Conservation (phyloP, 257 asterid genomes). For the Cinchona pubescens region DNA sequence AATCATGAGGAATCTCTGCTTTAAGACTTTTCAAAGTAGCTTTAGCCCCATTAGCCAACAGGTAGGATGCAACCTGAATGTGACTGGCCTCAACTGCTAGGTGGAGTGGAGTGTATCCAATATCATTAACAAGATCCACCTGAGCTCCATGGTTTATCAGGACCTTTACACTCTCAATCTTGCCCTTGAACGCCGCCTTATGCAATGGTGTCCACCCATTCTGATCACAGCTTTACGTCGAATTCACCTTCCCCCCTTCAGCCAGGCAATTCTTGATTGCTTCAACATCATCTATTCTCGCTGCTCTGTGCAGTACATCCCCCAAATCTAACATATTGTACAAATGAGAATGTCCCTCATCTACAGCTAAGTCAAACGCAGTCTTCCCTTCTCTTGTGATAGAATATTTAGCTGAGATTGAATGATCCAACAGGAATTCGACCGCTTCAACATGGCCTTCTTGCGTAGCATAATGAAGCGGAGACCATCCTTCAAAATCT, state of each 20-base stretch:
- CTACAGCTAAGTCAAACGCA: constrained; percentile 51
- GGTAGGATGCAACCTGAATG: constrained; percentile 52
- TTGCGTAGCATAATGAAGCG: constrained; percentile 56
- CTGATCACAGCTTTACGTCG: constrained; percentile 62
- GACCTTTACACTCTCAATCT: constrained; percentile 51
- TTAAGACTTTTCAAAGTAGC: constrained; percentile 55
- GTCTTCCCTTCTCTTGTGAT: constrained; percentile 52
- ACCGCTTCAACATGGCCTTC: constrained; percentile 45
- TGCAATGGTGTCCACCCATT: constrained; percentile 83
- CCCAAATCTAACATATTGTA: constrained; percentile 42
- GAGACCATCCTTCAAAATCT: constrained; percentile 46
- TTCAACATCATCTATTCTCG: constrained; percentile 43
- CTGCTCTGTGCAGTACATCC: constrained; percentile 57
- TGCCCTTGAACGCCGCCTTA: constrained; percentile 68
- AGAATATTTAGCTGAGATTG: constrained; percentile 40
- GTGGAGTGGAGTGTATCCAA: constrained; percentile 60
- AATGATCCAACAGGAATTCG: constrained; percentile 32
- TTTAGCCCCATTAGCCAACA: constrained; percentile 63
- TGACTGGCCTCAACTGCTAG: constrained; percentile 64
- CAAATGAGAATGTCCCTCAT: constrained; percentile 37
- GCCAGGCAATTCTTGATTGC: constrained; percentile 45
- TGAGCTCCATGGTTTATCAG: constrained; percentile 55
- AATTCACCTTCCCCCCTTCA: constrained; percentile 56
- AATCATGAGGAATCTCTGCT: constrained; percentile 26
- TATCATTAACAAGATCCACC: constrained; percentile 49